Conservation (phyloP, 257 asterid species). For the Gentiana macrophylla region DNA sequence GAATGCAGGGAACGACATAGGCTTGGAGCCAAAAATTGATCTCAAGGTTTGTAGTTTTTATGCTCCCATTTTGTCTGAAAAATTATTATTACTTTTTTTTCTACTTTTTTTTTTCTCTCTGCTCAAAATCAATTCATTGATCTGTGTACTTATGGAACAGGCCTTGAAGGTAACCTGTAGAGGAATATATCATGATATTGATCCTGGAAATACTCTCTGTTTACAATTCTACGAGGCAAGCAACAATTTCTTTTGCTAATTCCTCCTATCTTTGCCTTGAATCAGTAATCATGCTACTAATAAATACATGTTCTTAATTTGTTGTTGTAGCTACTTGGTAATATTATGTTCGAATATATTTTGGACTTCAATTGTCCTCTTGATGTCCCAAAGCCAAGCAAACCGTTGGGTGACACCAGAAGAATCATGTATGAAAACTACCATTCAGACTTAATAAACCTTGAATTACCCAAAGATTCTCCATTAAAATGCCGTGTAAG, state of each 20-base stretch:
- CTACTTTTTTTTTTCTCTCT: not conserved
- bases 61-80: not conserved
- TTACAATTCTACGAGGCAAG: constrained; percentile 9
- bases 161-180: constrained; percentile 9
- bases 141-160: constrained; percentile 17
- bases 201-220: constrained; percentile 14
- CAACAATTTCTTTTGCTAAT: not conserved
- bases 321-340: constrained; percentile 8
- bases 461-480: not conserved
- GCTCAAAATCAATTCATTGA: not conserved
- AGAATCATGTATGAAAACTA: constrained; percentile 1
- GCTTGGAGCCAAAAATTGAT: constrained; percentile 7
- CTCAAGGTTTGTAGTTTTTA: constrained; percentile 6
- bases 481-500: constrained; percentile 11
- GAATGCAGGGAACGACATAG: constrained; percentile 8
- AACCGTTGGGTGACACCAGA: not conserved
- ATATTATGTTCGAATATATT: not conserved
- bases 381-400: constrained; percentile 2
- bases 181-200: constrained; percentile 13
- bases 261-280: not conserved
- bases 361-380: constrained; percentile 12
- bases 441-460: not conserved
- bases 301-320: not conserved
- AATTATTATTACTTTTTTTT: not conserved
- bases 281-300: not conserved